Percentiles rank a stretch among this genome's conserved stretches.
phyloP scores from a whole-genome alignment of 73 alveolate species.

The Blepharisma stoltei region DNA sequence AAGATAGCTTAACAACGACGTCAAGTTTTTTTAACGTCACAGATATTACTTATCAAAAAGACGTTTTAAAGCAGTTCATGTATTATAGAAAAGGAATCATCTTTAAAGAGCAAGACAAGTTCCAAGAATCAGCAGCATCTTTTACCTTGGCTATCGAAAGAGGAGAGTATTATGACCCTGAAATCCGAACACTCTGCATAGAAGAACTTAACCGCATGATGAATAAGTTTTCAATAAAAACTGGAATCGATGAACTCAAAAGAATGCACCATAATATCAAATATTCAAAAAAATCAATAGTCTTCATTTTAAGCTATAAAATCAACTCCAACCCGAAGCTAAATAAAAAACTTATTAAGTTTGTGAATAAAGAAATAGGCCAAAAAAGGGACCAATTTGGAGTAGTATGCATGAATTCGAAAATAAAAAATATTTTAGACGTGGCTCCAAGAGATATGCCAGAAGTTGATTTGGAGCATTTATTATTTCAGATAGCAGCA shows the following conservation, averaged over 20 bases:
- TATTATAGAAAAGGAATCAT: background rate
- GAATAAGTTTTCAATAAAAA: background rate
- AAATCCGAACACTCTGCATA: background rate
- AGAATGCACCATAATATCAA: background rate
- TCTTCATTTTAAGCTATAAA: conserved; percentile 4
- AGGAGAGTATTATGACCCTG: conserved; percentile 19
- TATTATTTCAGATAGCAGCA: background rate
- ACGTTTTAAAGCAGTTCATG: background rate
- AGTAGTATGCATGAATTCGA: background rate
- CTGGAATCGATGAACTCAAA: background rate
- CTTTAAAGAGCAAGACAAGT: background rate
- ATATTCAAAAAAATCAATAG: background rate
- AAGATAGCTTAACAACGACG: background rate
- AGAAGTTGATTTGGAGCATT: conserved; percentile 1
- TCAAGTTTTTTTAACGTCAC: background rate
- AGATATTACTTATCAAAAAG: conserved; percentile 3
- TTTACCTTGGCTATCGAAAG: conserved; percentile 13
- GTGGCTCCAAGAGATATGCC: conserved; percentile 1
- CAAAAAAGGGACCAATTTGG: conserved; percentile 7
- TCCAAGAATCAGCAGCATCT: background rate
- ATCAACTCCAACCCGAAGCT: background rate
- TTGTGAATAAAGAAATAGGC: background rate
- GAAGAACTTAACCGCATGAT: background rate
- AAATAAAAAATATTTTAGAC: background rate
- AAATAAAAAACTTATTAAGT: background rate